These are phyloP conservation scores for Claviceps arundinis DNA, from an alignment of 2,329 filamentous ascomycete species.

Conservation along the genomic window DNA sequence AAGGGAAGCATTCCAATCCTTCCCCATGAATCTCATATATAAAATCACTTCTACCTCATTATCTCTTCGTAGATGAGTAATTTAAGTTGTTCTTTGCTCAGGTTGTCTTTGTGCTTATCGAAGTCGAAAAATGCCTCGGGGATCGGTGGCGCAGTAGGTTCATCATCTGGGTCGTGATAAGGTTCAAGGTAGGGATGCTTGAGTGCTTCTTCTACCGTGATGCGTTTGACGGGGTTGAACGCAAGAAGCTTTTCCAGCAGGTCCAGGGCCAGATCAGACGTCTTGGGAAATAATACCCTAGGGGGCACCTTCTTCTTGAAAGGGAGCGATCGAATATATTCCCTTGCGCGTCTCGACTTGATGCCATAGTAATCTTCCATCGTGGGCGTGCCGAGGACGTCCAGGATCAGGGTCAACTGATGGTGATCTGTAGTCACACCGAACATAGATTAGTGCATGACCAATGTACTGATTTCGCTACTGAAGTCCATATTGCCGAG, in stretches of 20 bases:
- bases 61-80: conserved; percentile 97
- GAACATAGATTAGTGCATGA: not conserved
- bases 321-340: conserved; percentile 94
- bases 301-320: conserved; percentile 99
- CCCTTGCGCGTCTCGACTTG: conserved; percentile 90
- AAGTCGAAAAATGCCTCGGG: conserved; percentile 99
- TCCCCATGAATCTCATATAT: not conserved
- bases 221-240: conserved; percentile 97
- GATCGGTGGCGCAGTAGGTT: conserved; percentile 91
- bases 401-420: conserved; percentile 90
- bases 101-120: conserved; percentile 97
- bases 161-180: conserved; percentile 96
- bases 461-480: not conserved
- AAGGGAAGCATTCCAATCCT: not conserved
- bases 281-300: conserved; percentile 95
- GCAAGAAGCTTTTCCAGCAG: conserved; percentile 89
- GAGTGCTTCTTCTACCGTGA: conserved; percentile 91
- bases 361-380: conserved; percentile 99
- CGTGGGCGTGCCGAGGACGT: conserved; percentile 92
- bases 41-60: conserved; percentile 38
- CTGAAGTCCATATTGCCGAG: not conserved
- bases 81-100: conserved; percentile 98
- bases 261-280: conserved; percentile 91
- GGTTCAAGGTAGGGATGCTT: conserved; percentile 97
- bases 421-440: conserved; percentile 62